phyloP scores from a whole-genome alignment of 2,329 filamentous ascomycete genomes.

The Pseudodiploospora longispora region DNA sequence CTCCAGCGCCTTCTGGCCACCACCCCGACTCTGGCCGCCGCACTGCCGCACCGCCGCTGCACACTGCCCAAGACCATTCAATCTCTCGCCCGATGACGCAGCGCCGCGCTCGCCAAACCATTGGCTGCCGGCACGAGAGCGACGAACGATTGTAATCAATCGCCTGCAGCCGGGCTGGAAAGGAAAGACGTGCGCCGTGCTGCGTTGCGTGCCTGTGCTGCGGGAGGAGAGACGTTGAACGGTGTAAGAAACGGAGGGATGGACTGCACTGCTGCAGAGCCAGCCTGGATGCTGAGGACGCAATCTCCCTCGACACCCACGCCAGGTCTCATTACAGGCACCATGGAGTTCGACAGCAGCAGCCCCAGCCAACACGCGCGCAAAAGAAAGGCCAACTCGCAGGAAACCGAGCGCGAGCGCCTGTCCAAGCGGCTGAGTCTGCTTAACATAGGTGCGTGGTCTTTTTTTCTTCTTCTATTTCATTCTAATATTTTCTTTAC shows the following conservation, averaged over 20 bases:
- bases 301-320: constrained; percentile 10
- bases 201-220: too few species aligned
- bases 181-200: too few species aligned
- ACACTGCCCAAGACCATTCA: not conserved
- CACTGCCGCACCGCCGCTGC: constrained; percentile 11
- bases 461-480: constrained; percentile 3
- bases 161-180: too few species aligned
- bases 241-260: too few species aligned
- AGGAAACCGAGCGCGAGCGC: constrained; percentile 65
- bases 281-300: constrained; percentile 9
- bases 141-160: too few species aligned
- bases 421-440: constrained; percentile 77
- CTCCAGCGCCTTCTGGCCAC: constrained; percentile 9
- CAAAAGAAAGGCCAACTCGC: constrained; percentile 54
- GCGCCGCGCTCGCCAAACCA: not conserved
- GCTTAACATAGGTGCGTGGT: constrained; percentile 63
- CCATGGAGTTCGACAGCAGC: constrained; percentile 1
- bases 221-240: too few species aligned
- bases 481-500: not conserved
- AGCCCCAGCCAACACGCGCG: constrained; percentile 17
- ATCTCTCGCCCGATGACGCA: not conserved
- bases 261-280: too few species aligned
- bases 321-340: constrained; percentile 6
- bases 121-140: not conserved
- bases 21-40: constrained; percentile 8